Percentiles rank a stretch among this genome's conserved stretches.
These are phyloP conservation scores for Talaromyces sp. DNA, from an alignment of 2,329 filamentous ascomycete genomes.

Conservation along the genomic window DNA sequence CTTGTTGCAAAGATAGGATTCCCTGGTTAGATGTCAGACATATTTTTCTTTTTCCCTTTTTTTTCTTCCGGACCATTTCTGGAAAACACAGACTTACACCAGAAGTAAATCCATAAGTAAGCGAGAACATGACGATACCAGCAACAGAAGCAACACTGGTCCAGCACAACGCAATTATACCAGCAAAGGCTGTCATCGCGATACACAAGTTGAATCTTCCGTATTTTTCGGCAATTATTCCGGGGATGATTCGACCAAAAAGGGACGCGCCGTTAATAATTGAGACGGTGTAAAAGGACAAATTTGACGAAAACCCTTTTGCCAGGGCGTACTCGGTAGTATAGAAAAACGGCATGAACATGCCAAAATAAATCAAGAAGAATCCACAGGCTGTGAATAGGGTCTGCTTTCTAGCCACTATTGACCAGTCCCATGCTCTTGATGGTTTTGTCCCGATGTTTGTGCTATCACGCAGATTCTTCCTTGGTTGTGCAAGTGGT, in stretches of 20 bases:
- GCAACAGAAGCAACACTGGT: constrained; percentile 39
- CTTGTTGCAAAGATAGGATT: constrained; percentile 44
- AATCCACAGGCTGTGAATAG: constrained; percentile 28
- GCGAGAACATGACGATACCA: constrained; percentile 42
- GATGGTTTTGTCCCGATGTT: background rate
- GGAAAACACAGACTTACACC: constrained; percentile 28
- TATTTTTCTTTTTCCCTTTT: too few species aligned
- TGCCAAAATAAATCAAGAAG: constrained; percentile 35
- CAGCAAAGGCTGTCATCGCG: constrained; percentile 27
- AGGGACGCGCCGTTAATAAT: constrained; percentile 37
- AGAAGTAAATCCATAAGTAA: constrained; percentile 45
- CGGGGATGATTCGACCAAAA: constrained; percentile 34
- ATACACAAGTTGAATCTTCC: constrained; percentile 31
- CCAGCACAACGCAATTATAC: constrained; percentile 43
- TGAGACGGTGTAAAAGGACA: constrained; percentile 36
- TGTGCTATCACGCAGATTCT: background rate
- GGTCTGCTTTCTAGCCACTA: constrained; percentile 23
- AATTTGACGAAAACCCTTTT: constrained; percentile 24
- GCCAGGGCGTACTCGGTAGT: constrained; percentile 27
- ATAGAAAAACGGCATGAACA: constrained; percentile 40
- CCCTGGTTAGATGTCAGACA: constrained; percentile 27
- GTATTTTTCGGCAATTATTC: constrained; percentile 33
- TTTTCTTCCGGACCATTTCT: too few species aligned
- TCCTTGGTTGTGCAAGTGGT: background rate
- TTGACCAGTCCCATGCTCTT: constrained; percentile 17